phyloP scores from a whole-genome alignment of 495 filamentous ascomycete genomes.

The Aspergillus mulundensis region DNA sequence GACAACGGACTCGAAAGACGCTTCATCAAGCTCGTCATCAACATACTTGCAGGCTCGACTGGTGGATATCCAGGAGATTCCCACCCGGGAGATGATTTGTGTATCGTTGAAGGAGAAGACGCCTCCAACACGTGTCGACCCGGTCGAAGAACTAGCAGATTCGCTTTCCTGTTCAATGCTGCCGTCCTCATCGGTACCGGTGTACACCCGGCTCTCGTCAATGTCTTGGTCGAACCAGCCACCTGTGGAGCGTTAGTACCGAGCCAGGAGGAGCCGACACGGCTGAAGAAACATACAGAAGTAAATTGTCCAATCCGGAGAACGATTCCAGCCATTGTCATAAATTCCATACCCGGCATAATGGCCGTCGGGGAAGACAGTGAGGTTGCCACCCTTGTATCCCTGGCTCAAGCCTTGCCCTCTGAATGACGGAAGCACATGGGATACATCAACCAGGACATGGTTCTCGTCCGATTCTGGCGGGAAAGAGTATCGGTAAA shows the following conservation, averaged over 20 bases:
- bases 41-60: constrained; percentile 60
- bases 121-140: constrained; percentile 29
- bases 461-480: constrained; percentile 26
- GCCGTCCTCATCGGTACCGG: constrained; percentile 22
- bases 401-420: constrained; percentile 57
- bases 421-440: constrained; percentile 61
- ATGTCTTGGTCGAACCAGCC: constrained; percentile 54
- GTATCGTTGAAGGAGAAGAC: constrained; percentile 32
- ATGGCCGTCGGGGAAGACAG: constrained; percentile 45
- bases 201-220: constrained; percentile 29
- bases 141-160: constrained; percentile 25
- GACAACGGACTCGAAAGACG: constrained; percentile 45
- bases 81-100: constrained; percentile 58
- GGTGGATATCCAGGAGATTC: constrained; percentile 65
- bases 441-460: constrained; percentile 66
- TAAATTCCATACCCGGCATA: constrained; percentile 65
- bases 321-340: constrained; percentile 59
- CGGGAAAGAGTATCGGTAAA: constrained; percentile 62
- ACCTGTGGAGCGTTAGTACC: constrained; percentile 19
- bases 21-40: constrained; percentile 47
- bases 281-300: constrained; percentile 47
- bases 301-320: constrained; percentile 59
- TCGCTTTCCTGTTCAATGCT: constrained; percentile 28
- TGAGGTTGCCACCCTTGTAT: constrained; percentile 63
- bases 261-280: not conserved